These are phyloP conservation scores for Sclerospora graminicola DNA, from an alignment of 352 stramenopile genomes.

Conservation along the genomic window DNA sequence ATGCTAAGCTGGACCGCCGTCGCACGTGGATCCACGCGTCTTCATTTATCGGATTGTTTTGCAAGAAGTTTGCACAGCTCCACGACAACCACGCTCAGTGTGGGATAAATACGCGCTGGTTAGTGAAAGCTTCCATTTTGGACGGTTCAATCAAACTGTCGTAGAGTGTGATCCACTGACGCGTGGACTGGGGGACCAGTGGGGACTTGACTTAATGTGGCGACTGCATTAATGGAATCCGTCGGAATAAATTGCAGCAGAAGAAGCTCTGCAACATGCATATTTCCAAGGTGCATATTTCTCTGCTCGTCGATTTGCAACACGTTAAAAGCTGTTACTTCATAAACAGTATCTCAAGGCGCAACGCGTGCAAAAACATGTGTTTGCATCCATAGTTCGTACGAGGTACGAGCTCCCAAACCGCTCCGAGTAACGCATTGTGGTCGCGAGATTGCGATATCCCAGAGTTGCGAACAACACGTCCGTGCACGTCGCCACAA, in stretches of 20 bases:
- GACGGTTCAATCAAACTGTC: slow-evolving; percentile 89
- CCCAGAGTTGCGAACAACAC: slow-evolving; percentile 53
- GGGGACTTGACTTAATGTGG: slow-evolving; percentile 89
- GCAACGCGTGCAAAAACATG: slow-evolving; percentile 32
- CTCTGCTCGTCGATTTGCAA: slow-evolving; percentile 58
- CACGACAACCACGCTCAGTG: slow-evolving; percentile 39
- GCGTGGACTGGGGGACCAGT: slow-evolving; percentile 75
- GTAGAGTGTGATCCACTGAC: slow-evolving; percentile 84
- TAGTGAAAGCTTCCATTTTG: slow-evolving; percentile 76
- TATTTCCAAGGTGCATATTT: slow-evolving; percentile 82
- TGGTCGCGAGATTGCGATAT: slow-evolving; percentile 44
- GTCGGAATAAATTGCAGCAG: slow-evolving; percentile 68
- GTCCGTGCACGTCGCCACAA: slow-evolving; percentile 35
- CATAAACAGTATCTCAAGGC: slow-evolving; percentile 57
- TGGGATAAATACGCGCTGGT: slow-evolving; percentile 65
- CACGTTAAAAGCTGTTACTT: slow-evolving; percentile 39
- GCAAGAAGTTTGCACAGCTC: slow-evolving; percentile 69
- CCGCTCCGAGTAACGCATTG: slow-evolving; percentile 53
- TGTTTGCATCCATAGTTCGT: slow-evolving; percentile 45
- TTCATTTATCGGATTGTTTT: slow-evolving; percentile 23
- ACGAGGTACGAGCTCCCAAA: slow-evolving; percentile 36
- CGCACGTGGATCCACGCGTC: slow-evolving; percentile 34
- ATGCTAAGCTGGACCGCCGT: slow-evolving; percentile 25
- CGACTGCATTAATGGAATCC: slow-evolving; percentile 90
- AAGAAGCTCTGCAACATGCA: slow-evolving; percentile 72